A percentile compares a stretch with the other conserved stretches of the same genome.
Conservation (phyloP, 352 stramenopile genomes). For the Phytopythium litorale region DNA sequence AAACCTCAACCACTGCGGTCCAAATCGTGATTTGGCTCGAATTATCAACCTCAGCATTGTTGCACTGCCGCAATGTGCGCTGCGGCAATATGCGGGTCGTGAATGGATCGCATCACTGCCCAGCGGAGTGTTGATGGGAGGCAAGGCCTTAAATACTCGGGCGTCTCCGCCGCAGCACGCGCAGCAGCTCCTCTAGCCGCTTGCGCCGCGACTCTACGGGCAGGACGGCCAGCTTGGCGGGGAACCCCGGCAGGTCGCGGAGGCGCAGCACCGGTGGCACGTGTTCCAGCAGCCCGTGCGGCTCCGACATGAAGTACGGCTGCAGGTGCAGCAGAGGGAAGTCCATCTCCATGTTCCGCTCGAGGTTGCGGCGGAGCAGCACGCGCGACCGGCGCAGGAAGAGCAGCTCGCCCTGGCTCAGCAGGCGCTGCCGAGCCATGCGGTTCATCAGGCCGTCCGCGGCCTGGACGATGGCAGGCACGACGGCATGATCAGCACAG, state of each 20-base stretch:
- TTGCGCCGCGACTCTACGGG: constrained; percentile 11
- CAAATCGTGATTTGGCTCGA: no score
- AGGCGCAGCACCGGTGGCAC: constrained; percentile 47
- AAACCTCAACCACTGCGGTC: no score
- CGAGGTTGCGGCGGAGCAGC: constrained; percentile 60
- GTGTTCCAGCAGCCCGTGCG: constrained; percentile 25
- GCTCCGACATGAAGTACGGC: constrained; percentile 50
- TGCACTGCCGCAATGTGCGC: no score
- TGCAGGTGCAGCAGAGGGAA: constrained; percentile 53
- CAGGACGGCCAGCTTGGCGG: constrained; percentile 15
- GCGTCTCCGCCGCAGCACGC: constrained; percentile 18
- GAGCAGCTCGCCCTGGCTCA: constrained; percentile 42
- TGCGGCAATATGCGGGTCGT: no score
- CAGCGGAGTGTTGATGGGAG: background rate
- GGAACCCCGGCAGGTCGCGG: constrained; percentile 44
- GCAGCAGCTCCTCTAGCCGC: constrained; percentile 27
- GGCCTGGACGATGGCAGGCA: constrained; percentile 21
- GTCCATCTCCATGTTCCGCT: constrained; percentile 44
- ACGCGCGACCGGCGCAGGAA: constrained; percentile 48
- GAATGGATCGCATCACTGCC: no score
- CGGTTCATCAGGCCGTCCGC: constrained; percentile 56
- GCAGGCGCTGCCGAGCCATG: constrained; percentile 46
- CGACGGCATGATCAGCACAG: background rate
- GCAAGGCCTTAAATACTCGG: constrained; percentile 7
- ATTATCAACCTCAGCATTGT: no score